phyloP scores from a whole-genome alignment of 192 early-diverging fungal species.

The Cladochytrium replicatum region DNA sequence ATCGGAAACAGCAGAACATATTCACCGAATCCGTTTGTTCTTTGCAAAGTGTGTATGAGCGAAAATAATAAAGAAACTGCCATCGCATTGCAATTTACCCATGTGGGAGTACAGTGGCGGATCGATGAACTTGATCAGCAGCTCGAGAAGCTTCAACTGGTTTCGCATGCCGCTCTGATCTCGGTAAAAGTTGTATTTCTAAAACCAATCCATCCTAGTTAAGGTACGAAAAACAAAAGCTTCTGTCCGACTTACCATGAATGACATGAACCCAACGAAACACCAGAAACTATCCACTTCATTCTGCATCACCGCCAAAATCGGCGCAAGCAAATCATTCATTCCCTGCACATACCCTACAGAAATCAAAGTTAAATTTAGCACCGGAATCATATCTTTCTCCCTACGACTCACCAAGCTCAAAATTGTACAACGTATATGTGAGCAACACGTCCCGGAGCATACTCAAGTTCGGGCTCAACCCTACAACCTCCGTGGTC shows the following conservation, averaged over 20 bases:
- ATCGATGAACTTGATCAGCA: conserved; percentile 11
- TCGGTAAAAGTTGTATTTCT: conserved; percentile 20
- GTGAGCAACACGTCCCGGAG: conserved; percentile 87
- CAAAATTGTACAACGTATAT: conserved; percentile 78
- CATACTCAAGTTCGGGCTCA: conserved; percentile 71
- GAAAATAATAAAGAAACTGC: conserved; percentile 6
- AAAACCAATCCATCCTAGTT: background rate
- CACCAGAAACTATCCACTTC: conserved; percentile 91
- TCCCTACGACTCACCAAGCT: conserved; percentile 36
- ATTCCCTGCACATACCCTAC: conserved; percentile 94
- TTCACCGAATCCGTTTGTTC: conserved; percentile 67
- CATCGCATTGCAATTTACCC: conserved; percentile 1
- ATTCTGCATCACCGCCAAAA: conserved; percentile 79
- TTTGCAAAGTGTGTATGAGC: conserved; percentile 10
- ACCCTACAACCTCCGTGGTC: conserved; percentile 26
- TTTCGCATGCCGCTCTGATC: conserved; percentile 20
- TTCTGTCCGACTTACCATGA: conserved; percentile 44
- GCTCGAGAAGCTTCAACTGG: conserved; percentile 5
- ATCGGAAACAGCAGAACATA: conserved; percentile 2
- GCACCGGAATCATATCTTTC: conserved; percentile 7
- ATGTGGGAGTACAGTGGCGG: conserved; percentile 15
- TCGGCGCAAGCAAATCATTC: conserved; percentile 85
- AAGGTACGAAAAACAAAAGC: background rate
- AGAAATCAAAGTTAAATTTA: no score
- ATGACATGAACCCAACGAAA: conserved; percentile 82